These are phyloP conservation scores for Paulownia fortunei DNA, from an alignment of 257 asterid species.

Conservation along the genomic window DNA sequence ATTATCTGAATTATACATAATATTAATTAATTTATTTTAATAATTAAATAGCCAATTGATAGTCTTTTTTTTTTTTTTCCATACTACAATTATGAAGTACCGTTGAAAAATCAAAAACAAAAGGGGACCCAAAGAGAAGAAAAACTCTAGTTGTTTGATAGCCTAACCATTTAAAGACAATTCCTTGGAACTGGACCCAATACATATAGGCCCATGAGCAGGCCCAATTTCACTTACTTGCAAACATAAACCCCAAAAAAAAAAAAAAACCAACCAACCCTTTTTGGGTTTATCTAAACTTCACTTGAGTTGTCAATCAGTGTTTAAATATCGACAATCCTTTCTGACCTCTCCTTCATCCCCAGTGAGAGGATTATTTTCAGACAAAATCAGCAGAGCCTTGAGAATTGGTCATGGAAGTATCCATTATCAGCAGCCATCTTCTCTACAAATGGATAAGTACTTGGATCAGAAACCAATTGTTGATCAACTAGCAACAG, in stretches of 20 bases:
- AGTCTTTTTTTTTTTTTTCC: no score
- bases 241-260: neutral
- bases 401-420: constrained; percentile 66
- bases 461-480: constrained; percentile 59
- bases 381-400: constrained; percentile 66
- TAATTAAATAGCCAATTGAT: no score
- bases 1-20: no score
- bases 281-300: neutral
- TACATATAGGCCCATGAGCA: neutral
- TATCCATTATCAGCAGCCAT: constrained; percentile 79
- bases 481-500: constrained; percentile 59
- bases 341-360: constrained; percentile 70
- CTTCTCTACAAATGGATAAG: constrained; percentile 67
- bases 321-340: constrained; percentile 67
- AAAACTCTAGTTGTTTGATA: neutral
- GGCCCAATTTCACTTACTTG: constrained; percentile 13
- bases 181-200: neutral
- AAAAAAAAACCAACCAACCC: neutral
- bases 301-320: neutral
- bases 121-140: neutral
- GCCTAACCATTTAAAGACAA: neutral
- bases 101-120: neutral
- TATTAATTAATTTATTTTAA: no score
- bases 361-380: constrained; percentile 64
- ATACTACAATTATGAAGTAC: neutral